Evolutionary conservation across 345 rosid genomes (phyloP).

Genomic region (Eucalyptus dawsonii): DNA sequence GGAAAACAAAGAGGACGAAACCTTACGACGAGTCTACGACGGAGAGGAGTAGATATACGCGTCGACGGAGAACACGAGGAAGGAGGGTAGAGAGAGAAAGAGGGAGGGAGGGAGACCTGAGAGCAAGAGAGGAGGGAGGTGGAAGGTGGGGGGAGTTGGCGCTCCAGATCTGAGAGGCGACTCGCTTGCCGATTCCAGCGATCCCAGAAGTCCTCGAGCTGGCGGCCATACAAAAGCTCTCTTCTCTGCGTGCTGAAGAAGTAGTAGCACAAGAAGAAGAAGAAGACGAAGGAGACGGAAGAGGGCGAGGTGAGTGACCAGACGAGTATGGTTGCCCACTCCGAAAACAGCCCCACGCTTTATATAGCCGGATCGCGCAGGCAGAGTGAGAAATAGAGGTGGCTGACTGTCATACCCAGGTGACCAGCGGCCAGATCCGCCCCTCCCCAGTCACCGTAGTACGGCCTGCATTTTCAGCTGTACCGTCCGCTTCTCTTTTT

Average conservation of each 20-base stretch:
- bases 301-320: too few species aligned
- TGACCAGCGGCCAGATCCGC: not conserved
- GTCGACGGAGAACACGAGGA: not conserved
- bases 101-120: not conserved
- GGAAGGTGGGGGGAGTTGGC: not conserved
- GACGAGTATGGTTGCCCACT: not conserved
- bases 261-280: not conserved
- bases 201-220: slow-evolving; percentile 7
- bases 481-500: not conserved
- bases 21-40: not conserved
- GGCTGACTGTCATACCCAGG: not conserved
- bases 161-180: slow-evolving; percentile 16
- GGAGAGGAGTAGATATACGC: not conserved
- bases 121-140: not conserved
- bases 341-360: not conserved
- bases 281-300: not conserved
- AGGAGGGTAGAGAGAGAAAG: not conserved
- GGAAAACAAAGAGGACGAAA: not conserved
- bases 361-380: not conserved
- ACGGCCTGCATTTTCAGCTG: not conserved
- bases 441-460: not conserved
- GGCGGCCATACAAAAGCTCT: slow-evolving; percentile 22
- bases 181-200: slow-evolving; percentile 21
- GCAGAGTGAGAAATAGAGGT: not conserved
- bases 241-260: not conserved